Evolutionary conservation across 1,284 basidiomycete species (phyloP), one percentile per base, ranked within the genome.

Genomic region (Leccinum brunneo-olivaceum): DNA sequence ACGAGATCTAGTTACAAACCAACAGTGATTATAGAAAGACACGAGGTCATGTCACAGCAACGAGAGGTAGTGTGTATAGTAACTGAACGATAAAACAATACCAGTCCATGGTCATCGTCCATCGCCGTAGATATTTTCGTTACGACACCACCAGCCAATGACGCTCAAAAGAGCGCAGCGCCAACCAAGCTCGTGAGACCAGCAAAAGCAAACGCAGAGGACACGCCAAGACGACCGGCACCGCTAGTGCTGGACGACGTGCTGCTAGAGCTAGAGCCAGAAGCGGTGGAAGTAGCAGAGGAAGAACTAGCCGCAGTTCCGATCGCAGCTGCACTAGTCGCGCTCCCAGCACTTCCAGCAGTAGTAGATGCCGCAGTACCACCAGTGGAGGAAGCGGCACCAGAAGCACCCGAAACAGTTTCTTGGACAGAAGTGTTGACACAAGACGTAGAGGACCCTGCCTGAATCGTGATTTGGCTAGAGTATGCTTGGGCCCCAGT

Each of bases 401-500:
- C 16, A 1, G 49, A 47, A n/a, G 40, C 41, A 39, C 47, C 35
- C 6, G 18, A 18, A 4, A 36, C 19, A 8, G 46, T 43, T 14
- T 49, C 50, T 14, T 39, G 10, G 3, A 49, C 42, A 23, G 48
- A 11, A 2, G 42, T 21, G 43, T 39, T 64, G 30, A 57, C 9
- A 25, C 67, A 70, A 35, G 53, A 50, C 16, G 57, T 57, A 48
- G 68, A 64, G 12, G 64, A 48, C 30, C 77, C 70, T 5, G 58
- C n/a, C 47, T 66, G 57, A 45, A 88, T 64, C 2, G 69, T 76
- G 41, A 81, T 65, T 2, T 68, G 62, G 49, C 77, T 76, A 10
- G 77, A 75, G 67, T 73, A 89, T 4, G 71, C 74, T 8, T 57
- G 59, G 2, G 55, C 34, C 27, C 87, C 88, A 15, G 74, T 75